Evolutionary conservation across 2,329 filamentous ascomycete genomes (phyloP), one percentile per base, ranked within the genome.

Genomic region (Epicoccum sorghinum): DNA sequence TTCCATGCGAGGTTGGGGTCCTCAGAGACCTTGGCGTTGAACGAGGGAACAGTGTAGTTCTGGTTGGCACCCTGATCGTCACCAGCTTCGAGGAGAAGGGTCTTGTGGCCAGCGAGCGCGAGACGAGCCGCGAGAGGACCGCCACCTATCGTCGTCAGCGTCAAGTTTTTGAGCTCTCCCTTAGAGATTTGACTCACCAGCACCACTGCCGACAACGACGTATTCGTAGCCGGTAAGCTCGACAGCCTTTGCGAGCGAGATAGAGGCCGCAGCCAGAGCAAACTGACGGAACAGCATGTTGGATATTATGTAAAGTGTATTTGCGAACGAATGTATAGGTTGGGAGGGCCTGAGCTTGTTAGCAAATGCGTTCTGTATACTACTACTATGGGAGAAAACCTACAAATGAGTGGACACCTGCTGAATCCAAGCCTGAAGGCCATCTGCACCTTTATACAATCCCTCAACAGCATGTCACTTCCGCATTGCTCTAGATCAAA

Each of bases 41-140:
- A 79, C 2, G 82, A 79, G 6, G 85, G 84, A 4, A 86, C 78
- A 8, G 81, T 78, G 58, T 83, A 80, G 63, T 83, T 80, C 55
- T 75, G 69, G 32, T 76, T 75, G 49, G 77, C 74, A 14, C 78
- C 81, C 56, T 84, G 79, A 61, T 87, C 84, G 55, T 84, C 82
- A 45, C 83, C 83, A 23, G 83, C 83, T 61, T 86, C 84, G 29
- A 87, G 80, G 3, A 88, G 78, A n/a, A 87, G 80, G 1, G 83
- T 83, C 59, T 79, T 82, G 72, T 83, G 79, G 36, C 85, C 85
- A 30, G 82, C 81, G 45, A 82, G 74, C n/a, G 85, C 85, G 25
- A 88, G 79, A 37, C 83, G 79, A 23, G 82, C 81, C 10, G 84
- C 69, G 24, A 73, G 56, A 35, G 70, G 70, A 33, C 62, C 65